Base-by-base conservation (phyloP, 352 stramenopile genomes). In the Pythium biforme region DNA sequence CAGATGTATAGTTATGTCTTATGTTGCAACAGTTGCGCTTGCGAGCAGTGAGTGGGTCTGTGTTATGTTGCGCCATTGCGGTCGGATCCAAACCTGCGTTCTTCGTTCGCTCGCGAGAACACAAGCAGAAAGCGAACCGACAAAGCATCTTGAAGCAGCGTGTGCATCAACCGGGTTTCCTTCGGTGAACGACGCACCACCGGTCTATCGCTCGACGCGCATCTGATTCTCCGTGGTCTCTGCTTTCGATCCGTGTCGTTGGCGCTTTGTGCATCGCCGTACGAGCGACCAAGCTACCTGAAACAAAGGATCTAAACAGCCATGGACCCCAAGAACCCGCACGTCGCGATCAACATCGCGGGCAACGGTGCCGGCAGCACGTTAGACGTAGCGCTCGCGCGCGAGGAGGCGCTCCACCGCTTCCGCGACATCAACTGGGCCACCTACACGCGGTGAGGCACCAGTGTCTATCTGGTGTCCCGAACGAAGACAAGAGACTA, bases 361-460 rank as follows among this genome's bases (percentile, higher is more conserved):
- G 73, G 69, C 53, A 79, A 60, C 59, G 65, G 53, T 57, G 66
- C 55, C 40, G 54, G 55, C 40, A 74, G 72, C 22, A 73, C 78
- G 54, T 72, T 95, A 27, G 86, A 95, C 58, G 84, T 93, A 41
- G 81, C 68, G 39, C 63, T 93, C 14, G 81, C 83, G 23, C 72
- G 86, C 22, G 86, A 95, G 68, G 85, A 95, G 69, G 86, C 86
- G 62, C 71, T 95, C 50, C 75, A 90, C 62, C 86, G 85, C 64
- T 95, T 95, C 73, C 83, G 86, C 53, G 86, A 95, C 67, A 95
- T 95, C 67, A 95, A 95, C 69, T 95, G 86, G 86, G 84, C 80
- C 54, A 93, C 84, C 22, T 95, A 95, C 73, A 93, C 86, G 58
- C 84, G 86, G 84, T 93, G 72, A 3, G 65, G 7, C 14, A 14